phyloP scores from a whole-genome alignment of 768 basidiomycete species.

The Suillus cothurnatus region DNA sequence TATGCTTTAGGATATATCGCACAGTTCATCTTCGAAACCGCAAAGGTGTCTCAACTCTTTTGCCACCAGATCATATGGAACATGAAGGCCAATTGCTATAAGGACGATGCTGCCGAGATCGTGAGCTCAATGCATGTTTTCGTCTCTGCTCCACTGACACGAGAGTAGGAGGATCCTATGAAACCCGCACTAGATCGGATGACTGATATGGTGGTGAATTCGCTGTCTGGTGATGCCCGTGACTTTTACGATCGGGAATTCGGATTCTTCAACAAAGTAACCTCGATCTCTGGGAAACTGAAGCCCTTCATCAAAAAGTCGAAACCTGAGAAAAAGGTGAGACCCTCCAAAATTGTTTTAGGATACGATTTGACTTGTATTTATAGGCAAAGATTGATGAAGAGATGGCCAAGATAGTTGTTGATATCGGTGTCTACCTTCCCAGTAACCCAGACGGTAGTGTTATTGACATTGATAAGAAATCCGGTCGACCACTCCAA shows the following conservation, averaged over 20 bases:
- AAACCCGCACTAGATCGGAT: slow-evolving; percentile 93
- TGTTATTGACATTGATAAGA: slow-evolving; percentile 97
- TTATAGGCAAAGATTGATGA: slow-evolving; percentile 95
- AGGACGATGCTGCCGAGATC: slow-evolving; percentile 85
- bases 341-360: background rate
- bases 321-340: slow-evolving; percentile 95
- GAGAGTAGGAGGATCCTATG: slow-evolving; percentile 84
- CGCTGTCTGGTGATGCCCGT: slow-evolving; percentile 86
- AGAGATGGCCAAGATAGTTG: slow-evolving; percentile 94
- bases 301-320: slow-evolving; percentile 95
- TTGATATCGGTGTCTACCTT: slow-evolving; percentile 95
- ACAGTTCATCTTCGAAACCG: slow-evolving; percentile 94
- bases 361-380: slow-evolving; percentile 3
- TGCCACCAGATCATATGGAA: slow-evolving; percentile 99
- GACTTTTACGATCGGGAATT: slow-evolving; percentile 95
- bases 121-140: slow-evolving; percentile 43
- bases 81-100: slow-evolving; percentile 98
- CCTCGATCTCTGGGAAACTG: slow-evolving; percentile 96
- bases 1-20: slow-evolving; percentile 77
- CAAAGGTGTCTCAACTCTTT: slow-evolving; percentile 95
- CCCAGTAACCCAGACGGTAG: slow-evolving; percentile 97
- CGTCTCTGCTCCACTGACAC: slow-evolving; percentile 8
- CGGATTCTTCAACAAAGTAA: slow-evolving; percentile 93
- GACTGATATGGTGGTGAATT: slow-evolving; percentile 76
- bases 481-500: slow-evolving; percentile 93